Evolutionary conservation across 805 yeast species (phyloP), one percentile per base, ranked within the genome.

Genomic region (Phaffomyces thermotolerans): DNA sequence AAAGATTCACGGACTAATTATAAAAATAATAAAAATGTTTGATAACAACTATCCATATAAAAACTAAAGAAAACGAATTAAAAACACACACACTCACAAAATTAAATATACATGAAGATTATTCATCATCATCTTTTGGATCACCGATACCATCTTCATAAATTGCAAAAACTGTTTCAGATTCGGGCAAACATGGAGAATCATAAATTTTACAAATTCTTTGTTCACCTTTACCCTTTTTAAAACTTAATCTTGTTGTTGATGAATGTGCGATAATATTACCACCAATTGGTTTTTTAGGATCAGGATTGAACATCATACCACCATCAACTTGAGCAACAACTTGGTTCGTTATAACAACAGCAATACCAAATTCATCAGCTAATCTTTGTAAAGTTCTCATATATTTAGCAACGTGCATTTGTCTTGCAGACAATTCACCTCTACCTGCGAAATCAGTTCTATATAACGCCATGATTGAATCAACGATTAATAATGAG

Each of bases 281-380:
- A 56, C 99, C 99, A 49, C 99, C 99, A 53, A 93, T 91, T 15
- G 99, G 99, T 63, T 93, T 93, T 64, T 93, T 93, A 14, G 98
- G 97, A 63, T 93, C 99, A 1, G 96, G 95, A 54, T 90, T 89
- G 63, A 81, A 90, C 24, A 78, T 73, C 64, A 72, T 71, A 35
- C 79, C 79, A 57, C 95, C 95, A 59, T 93, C 99, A 17, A 93
- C 99, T 64, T 90, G 97, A 4, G 98, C 97, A 7, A 88, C 96
- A 20, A 93, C 99, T 65, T 93, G 99, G 66, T 93, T 93, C 2
- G 95, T 85, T 37, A 93, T 88, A 7, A 93, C 89, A 9, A 91
- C 96, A 0, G 98, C 99, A 45, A 93, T 88, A 37, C 99, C 99
- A 65, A 86, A 93, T 67, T 91, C 98, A 64, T 93, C 99, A 0